Evolutionary conservation across 441 rosid genomes (phyloP), one percentile per base, ranked within the genome.

Genomic region (Mallotus japonicus): DNA sequence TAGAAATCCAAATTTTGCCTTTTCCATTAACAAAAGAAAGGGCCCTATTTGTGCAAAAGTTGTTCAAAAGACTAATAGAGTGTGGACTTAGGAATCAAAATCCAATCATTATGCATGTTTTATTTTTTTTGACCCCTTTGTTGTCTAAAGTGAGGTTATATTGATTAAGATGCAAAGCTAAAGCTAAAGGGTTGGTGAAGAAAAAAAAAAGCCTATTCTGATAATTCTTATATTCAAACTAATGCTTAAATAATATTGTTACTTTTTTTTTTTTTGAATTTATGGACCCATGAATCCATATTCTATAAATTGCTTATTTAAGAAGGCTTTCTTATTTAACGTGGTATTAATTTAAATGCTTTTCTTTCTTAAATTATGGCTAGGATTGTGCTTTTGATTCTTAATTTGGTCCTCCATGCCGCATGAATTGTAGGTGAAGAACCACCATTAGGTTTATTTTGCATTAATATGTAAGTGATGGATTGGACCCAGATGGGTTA

Each of bases 91-190:
- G 76, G 86, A 78, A 81, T 81, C 60, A 69, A 53, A 78, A 80
- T 81, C 56, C 59, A 53, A 77, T 78, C 67, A 73, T 76, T 62
- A 80, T 71, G 70, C 54, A 60, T 68, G 64, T 64, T 67, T 76
- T 71, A 60, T 65, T 55, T 64, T 51, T 46, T 76, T 81, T 82
- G 83, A 87, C 83, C 86, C 77, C 50, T 55, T 61, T 85, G 85
- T 75, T 78, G 80, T 69, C 59, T 79, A 84, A 89, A 87, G 87
- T 75, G 78, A 4, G 51, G 83, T 8, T 69, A 67, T 63, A 79
- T 75, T 85, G 80, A 86, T 84, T 78, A 77, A 80, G 83, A 77
- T 80, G 85, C 80, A 84, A 86, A 84, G 86, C 70, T 65, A 83
- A 84, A 85, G 84, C 56, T n/a, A 62, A 59, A 51, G 65, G 64